Evolutionary conservation across 2,329 filamentous ascomycete species (phyloP).

Genomic region (Biscogniauxia sp.): DNA sequence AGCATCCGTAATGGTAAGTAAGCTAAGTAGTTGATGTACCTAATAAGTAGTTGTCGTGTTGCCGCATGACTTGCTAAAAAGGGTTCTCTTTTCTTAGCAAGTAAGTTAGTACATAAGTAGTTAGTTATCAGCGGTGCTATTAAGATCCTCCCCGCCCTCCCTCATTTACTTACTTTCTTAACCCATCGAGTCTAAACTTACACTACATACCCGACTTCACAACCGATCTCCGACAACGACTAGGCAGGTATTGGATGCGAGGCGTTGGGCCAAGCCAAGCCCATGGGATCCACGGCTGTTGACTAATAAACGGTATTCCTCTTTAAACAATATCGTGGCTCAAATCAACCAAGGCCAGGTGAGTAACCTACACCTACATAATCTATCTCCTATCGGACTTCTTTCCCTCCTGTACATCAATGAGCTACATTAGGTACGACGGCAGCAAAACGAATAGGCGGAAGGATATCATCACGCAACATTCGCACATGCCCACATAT

Average conservation of each 20-base stretch:
- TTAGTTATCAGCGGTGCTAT: not conserved
- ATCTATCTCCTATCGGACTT: not conserved
- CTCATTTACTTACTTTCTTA: not conserved
- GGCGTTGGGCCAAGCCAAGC: not conserved
- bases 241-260: not conserved
- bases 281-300: not conserved
- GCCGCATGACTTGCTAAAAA: not conserved
- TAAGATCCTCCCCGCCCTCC: not conserved
- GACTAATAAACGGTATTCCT: not conserved
- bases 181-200: too few species aligned
- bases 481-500: not conserved
- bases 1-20: too few species aligned
- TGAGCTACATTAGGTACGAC: not conserved
- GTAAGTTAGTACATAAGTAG: too few species aligned
- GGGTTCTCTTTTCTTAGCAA: not conserved
- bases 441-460: not conserved
- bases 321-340: not conserved
- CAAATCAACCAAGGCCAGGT: not conserved
- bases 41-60: not conserved
- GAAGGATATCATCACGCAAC: not conserved
- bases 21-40: too few species aligned
- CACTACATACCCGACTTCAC: too few species aligned
- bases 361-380: not conserved
- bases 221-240: not conserved
- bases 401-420: not conserved